A percentile compares a stretch with the other conserved stretches of the same genome.
phyloP scores from a whole-genome alignment of 371 early-diverging fungal species.

The Lichtheimia hyalospora region DNA sequence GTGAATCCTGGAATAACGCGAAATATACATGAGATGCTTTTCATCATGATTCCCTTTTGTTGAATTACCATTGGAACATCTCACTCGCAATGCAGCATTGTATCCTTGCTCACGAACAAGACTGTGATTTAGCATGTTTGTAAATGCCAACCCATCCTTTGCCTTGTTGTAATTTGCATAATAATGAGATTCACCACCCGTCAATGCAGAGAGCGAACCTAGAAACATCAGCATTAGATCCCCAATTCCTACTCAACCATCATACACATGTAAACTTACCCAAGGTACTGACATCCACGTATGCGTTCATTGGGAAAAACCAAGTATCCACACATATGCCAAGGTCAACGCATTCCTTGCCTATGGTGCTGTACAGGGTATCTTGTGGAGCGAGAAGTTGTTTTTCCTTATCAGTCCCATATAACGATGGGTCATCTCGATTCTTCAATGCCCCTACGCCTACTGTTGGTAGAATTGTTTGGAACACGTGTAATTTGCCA shows the following conservation, averaged over 20 bases:
- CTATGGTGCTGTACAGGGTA: conserved; percentile 81
- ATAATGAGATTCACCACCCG: conserved; percentile 86
- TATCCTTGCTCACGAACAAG: conserved; percentile 80
- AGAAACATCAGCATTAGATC: conserved; percentile 11
- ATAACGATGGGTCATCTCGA: conserved; percentile 85
- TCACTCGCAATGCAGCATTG: conserved; percentile 86
- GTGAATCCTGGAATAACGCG: conserved; percentile 57
- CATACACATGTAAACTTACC: conserved; percentile 27
- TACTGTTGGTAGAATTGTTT: conserved; percentile 77
- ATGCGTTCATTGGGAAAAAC: conserved; percentile 69
- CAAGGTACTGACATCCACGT: conserved; percentile 86
- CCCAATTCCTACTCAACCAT: neutral
- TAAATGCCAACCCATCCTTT: conserved; percentile 68
- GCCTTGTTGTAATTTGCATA: conserved; percentile 74
- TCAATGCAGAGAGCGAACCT: conserved; percentile 76
- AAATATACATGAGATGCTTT: neutral
- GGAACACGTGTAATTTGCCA: conserved; percentile 85
- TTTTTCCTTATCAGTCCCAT: conserved; percentile 90
- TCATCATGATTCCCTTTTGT: no score
- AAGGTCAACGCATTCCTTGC: conserved; percentile 69
- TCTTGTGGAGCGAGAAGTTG: conserved; percentile 84
- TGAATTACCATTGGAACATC: conserved; percentile 80
- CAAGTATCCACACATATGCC: conserved; percentile 89
- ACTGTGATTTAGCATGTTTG: conserved; percentile 66
- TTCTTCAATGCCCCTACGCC: conserved; percentile 87